Base-by-base conservation (phyloP, 2,329 filamentous ascomycete genomes). In the Hypoxylon sp. region DNA sequence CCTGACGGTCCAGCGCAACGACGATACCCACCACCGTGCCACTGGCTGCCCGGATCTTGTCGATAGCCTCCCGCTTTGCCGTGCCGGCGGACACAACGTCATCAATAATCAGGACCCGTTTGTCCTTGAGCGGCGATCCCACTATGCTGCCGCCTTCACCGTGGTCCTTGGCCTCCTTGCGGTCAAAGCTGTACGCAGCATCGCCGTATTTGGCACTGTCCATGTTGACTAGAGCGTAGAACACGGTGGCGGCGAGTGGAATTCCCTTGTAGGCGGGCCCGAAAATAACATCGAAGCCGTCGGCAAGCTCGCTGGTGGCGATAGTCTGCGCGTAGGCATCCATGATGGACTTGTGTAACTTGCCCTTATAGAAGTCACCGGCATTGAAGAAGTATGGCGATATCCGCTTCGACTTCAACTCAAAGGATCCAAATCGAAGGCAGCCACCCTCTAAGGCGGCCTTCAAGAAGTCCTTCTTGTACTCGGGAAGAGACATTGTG, bases 381-480 rank as follows among this genome's bases (percentile, higher is more conserved):
- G 95, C 94, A 82, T 97, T 98, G 90, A 98, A 97, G 86, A 98
- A 98, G 87, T 98, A 98, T 46, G 96, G 96, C 11, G 94, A 97
- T 76, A 86, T 86, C 77, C 95, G 93, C 82, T 93, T 93, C 60
- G 95, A 98, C 84, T 99, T 99, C 78, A 99, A 89, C 75, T 91
- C 92, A 83, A 93, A 96, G 79, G 87, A 90, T 80, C 93, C 93
- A 80, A 96, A 96, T 77, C 90, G 92, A 73, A 96, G 88, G 75
- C 93, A 90, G 70, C 88, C 87, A 75, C 90, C 90, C 22, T 84
- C 81, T 73, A 95, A 86, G 77, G 91, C 88, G 64, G 91, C 87
- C 77, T 88, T 81, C 74, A 96, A 86, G 80, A 97, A 94, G 67
- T 87, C 85, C 72, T 88, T 83, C 82, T 96, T 96, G 85, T 91